Evolutionary conservation across 192 early-diverging fungal genomes (phyloP), one percentile per base, ranked within the genome.

Genomic region (Backusella macrospora): DNA sequence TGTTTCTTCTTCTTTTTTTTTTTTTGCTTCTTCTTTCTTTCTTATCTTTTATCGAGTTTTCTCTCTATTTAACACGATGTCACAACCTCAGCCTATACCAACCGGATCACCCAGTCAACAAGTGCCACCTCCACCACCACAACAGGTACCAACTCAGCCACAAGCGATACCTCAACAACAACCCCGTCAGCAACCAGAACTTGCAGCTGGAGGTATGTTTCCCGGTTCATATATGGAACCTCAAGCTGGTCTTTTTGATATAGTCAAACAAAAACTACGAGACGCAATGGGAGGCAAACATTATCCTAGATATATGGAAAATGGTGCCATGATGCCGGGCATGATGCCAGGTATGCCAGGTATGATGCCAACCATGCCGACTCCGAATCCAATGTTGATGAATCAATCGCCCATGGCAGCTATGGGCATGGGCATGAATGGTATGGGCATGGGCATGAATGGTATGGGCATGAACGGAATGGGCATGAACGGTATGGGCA

Each of bases 301-400:
- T 13, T 59, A 59, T 26, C 21, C 21, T 26, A 59, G 52, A 26
- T 59, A 23, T 23, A 43, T 59, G 52, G 52, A 21, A 59, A 18
- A 18, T 3, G 9, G 8, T 0, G 21, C 65, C 37, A 42, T 66
- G 38, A 40, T 43, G 37, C 65, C 49, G 21, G 21, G 4, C 6
- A 52, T 52, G 49, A 52, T 52, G 49, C n/a, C 39, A 16, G n/a
- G 40, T 0, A 42, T 43, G n/a, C n/a, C 16, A 40, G 39, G 10
- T 16, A 42, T 42, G 39, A 66, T 66, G 65, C 37, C 38, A n/a
- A 15, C 38, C n/a, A 39, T 18, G 13, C 16, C n/a, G 6, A 40
- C 38, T 13, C 37, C 52, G 52, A 59, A 66, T 66, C 65, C 65
- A 16, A 6, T 16, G 6, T 40, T 66, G 65, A 66, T 66, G 65